A percentile compares a stretch with the other conserved stretches of the same genome.
These are phyloP conservation scores for Astragalus glycyphyllos DNA, from an alignment of 306 rosid genomes.

Conservation along the genomic window DNA sequence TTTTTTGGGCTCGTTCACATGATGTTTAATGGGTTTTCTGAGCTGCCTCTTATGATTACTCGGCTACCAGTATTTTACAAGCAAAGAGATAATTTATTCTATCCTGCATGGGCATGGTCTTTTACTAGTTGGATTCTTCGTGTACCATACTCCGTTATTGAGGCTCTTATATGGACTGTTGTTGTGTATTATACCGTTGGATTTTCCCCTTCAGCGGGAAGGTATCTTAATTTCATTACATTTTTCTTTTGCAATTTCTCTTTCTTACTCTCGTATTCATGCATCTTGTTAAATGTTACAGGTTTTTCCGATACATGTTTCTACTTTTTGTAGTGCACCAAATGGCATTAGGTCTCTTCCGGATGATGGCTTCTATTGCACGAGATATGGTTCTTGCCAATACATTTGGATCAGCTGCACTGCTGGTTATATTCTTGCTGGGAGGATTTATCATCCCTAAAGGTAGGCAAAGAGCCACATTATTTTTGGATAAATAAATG, in stretches of 20 bases:
- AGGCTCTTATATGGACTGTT: constrained; percentile 78
- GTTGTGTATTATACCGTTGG: constrained; percentile 88
- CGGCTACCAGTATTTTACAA: constrained; percentile 89
- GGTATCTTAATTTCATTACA: constrained; percentile 49
- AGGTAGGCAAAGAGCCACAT: constrained; percentile 51
- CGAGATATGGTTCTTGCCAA: constrained; percentile 88
- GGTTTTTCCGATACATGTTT: constrained; percentile 86
- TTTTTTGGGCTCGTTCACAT: constrained; percentile 87
- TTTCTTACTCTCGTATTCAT: constrained; percentile 24
- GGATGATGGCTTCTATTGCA: constrained; percentile 78
- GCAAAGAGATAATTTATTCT: constrained; percentile 86
- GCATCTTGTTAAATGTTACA: constrained; percentile 52
- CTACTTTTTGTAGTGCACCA: constrained; percentile 77
- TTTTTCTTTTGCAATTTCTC: background rate
- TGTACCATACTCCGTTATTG: constrained; percentile 77
- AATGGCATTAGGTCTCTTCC: constrained; percentile 93
- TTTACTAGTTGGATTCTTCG: constrained; percentile 75
- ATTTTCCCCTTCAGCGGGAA: constrained; percentile 78
- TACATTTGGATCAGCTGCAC: constrained; percentile 88
- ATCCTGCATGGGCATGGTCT: constrained; percentile 94
- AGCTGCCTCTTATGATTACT: constrained; percentile 78
- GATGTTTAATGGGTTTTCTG: constrained; percentile 91
- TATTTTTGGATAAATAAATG: background rate
- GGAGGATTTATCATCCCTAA: constrained; percentile 92
- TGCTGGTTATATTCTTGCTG: constrained; percentile 64